phyloP scores from a whole-genome alignment of 768 basidiomycete genomes.

The Phylloporus arenicola region DNA sequence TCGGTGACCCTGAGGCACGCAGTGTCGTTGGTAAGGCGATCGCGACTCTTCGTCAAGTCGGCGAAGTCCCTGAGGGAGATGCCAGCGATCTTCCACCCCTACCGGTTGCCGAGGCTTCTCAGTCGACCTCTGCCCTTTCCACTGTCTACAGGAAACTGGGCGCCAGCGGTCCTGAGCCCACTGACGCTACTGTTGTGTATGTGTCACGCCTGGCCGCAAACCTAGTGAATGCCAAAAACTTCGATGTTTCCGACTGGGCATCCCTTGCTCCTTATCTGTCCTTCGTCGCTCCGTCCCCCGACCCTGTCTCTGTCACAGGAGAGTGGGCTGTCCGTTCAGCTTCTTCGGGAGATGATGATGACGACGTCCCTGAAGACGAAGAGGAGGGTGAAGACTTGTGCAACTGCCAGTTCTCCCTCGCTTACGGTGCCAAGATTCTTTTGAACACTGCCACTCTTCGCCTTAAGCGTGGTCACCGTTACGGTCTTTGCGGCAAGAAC shows the following conservation, averaged over 20 bases:
- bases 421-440: constrained; percentile 97
- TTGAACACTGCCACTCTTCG: constrained; percentile 95
- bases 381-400: constrained; percentile 98
- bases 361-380: constrained; percentile 73
- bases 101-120: constrained; percentile 66
- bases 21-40: constrained; percentile 88
- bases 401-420: constrained; percentile 98
- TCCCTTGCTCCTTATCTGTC: constrained; percentile 70
- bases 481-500: constrained; percentile 97
- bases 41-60: constrained; percentile 91
- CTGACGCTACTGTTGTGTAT: constrained; percentile 61
- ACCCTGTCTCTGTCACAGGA: constrained; percentile 59
- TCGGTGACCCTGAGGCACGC: constrained; percentile 98
- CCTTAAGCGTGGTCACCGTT: constrained; percentile 97
- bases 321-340: constrained; percentile 93
- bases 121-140: constrained; percentile 61
- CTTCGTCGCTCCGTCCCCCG: constrained; percentile 59
- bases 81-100: constrained; percentile 88
- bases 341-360: constrained; percentile 65
- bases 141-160: constrained; percentile 84
- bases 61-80: constrained; percentile 80
- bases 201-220: constrained; percentile 75
- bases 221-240: constrained; percentile 88
- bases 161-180: constrained; percentile 48
- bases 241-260: constrained; percentile 86